These are phyloP conservation scores for Miamiensis avidus DNA, from an alignment of 169 alveolate genomes.

Conservation along the genomic window DNA sequence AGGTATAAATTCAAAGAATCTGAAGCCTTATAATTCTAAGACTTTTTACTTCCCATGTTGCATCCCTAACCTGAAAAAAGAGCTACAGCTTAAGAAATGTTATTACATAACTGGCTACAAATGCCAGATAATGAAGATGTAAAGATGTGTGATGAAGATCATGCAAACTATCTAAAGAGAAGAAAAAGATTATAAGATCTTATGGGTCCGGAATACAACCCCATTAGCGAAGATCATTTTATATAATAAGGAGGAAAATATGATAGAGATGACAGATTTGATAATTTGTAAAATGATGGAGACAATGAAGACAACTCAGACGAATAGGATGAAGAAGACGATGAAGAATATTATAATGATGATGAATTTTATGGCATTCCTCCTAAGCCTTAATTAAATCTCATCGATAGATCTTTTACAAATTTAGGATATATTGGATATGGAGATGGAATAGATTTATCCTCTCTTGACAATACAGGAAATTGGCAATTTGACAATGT, in stretches of 20 bases:
- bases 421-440: conserved; percentile 49
- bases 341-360: conserved; percentile 29
- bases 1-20: conserved; percentile 69
- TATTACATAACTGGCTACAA: conserved; percentile 27
- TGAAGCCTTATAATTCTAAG: conserved; percentile 82
- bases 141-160: conserved; percentile 41
- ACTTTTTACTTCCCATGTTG: conserved; percentile 88
- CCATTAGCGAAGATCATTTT: conserved; percentile 1
- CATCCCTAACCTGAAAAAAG: conserved; percentile 59
- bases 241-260: background rate
- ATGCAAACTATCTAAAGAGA: conserved; percentile 7
- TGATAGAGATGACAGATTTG: conserved; percentile 3
- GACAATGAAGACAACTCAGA: conserved; percentile 9
- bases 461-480: conserved; percentile 40
- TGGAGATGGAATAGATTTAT: conserved; percentile 50
- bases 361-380: conserved; percentile 8
- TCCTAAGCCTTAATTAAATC: conserved; percentile 13
- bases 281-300: conserved; percentile 25
- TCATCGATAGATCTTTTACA: conserved; percentile 46
- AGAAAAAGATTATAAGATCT: conserved; percentile 2
- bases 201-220: background rate
- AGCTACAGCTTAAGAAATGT: conserved; percentile 36
- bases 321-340: conserved; percentile 25
- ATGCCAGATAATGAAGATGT: background rate
- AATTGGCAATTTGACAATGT: conserved; percentile 40